These are phyloP conservation scores for Trichosporon sp. DNA, from an alignment of 1,284 basidiomycete genomes.

Conservation along the genomic window DNA sequence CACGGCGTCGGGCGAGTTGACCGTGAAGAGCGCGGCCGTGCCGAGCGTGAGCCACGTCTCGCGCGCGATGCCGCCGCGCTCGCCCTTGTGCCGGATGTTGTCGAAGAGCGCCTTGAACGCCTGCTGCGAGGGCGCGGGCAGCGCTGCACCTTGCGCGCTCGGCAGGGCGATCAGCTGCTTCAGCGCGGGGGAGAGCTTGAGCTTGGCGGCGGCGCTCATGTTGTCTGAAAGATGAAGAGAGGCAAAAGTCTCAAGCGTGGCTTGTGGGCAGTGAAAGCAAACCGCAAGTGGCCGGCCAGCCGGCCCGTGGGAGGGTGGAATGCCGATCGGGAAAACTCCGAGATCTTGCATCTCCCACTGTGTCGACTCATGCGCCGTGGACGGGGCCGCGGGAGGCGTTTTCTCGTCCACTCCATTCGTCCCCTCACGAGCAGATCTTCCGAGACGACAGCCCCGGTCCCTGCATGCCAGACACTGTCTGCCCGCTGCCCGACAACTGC, in stretches of 20 bases:
- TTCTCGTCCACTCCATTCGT: neutral
- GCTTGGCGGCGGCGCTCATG: conserved; percentile 13
- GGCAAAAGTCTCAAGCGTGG: neutral
- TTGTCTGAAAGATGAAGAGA: neutral
- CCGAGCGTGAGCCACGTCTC: conserved; percentile 41
- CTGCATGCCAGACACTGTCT: neutral
- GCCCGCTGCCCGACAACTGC: neutral
- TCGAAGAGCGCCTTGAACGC: conserved; percentile 28
- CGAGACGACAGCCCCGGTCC: neutral
- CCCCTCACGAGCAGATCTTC: too few relatives aligned
- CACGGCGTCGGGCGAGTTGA: conserved; percentile 43
- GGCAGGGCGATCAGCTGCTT: conserved; percentile 41
- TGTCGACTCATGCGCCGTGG: neutral
- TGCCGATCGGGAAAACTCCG: conserved; percentile 1
- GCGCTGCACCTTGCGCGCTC: conserved; percentile 28
- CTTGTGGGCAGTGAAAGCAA: neutral
- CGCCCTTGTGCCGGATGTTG: conserved; percentile 26
- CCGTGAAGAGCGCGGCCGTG: conserved; percentile 41
- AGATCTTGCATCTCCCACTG: neutral
- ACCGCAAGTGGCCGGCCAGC: neutral
- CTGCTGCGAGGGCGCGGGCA: conserved; percentile 29
- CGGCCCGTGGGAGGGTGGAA: neutral
- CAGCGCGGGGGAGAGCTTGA: conserved; percentile 41
- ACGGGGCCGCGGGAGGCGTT: neutral
- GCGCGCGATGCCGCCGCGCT: conserved; percentile 17